Evolutionary conservation across 176 grass and related monocot species (phyloP), one percentile per base, ranked within the genome.

Genomic region (Guadua angustifolia): DNA sequence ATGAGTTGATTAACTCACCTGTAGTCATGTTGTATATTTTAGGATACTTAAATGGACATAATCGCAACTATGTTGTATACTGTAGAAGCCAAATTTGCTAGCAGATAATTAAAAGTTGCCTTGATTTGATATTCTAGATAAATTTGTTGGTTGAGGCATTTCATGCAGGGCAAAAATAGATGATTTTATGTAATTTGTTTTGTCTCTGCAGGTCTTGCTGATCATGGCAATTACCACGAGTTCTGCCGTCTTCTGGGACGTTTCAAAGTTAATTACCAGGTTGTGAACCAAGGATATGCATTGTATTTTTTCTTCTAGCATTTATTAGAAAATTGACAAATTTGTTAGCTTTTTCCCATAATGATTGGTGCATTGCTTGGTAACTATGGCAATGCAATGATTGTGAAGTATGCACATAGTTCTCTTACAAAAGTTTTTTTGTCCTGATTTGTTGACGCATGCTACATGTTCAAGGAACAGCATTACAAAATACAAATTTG

Each of bases 181-280:
- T 42, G 18, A 40, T 51, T 56, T 83, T 40, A 82, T 47, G 56
- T 11, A 66, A 73, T 82, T 84, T 65, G 71, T 72, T 80, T 86
- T 73, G 14, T 50, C 26, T 53, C 73, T 81, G 49, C 81, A 99
- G 97, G 97, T 67, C 93, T 99, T 74, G 93, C 93, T 91, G 93
- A 96, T 94, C 97, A 99, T 96, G 97, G 93, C 33, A 99, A 99
- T 79, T 99, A 99, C 90, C 97, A 99, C 40, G 97, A 99, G 75
- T 99, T 99, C 83, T 99, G 97, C 80, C 97, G 91, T 45, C 88
- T 99, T 50, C 75, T 99, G 24, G 97, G 97, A 38, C 97, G 97
- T 81, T 99, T 99, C 78, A 99, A 99, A 92, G 93, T 95, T 72
- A 99, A 96, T 66, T 96, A 91, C 75, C 97, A 99, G 97, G 97